Conservation (phyloP, 352 stramenopile species). For the Phytophthora rubi region DNA sequence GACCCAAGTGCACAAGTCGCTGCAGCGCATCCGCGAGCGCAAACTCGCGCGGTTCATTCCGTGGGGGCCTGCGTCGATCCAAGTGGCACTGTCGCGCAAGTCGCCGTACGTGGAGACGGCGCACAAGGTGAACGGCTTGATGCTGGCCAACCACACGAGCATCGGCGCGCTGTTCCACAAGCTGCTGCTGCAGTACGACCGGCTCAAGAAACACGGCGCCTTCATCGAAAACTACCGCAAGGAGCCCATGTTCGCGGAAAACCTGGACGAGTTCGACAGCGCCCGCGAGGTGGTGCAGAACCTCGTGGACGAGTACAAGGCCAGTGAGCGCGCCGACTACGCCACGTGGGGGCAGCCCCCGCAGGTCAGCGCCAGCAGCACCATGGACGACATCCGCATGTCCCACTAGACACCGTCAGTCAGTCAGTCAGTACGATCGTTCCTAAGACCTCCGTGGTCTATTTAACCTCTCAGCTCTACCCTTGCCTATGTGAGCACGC, state of each 20-base stretch:
- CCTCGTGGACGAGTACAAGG: conserved; percentile 88
- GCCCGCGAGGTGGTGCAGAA: conserved; percentile 86
- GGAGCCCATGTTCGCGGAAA: conserved; percentile 97
- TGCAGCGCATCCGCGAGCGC: conserved; percentile 98
- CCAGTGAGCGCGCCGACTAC: conserved; percentile 81
- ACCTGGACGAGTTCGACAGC: conserved; percentile 87
- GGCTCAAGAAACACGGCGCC: conserved; percentile 96
- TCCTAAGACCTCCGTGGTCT: conserved; percentile 38
- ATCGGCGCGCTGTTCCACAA: conserved; percentile 93
- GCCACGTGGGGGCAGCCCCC: conserved; percentile 68
- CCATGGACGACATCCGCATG: conserved; percentile 64
- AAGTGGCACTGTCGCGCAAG: conserved; percentile 98
- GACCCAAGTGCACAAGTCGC: conserved; percentile 98
- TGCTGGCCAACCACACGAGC: conserved; percentile 99
- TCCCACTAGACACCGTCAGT: conserved; percentile 22
- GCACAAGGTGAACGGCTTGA: conserved; percentile 98
- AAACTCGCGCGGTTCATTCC: conserved; percentile 98
- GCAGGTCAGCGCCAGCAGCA: conserved; percentile 3
- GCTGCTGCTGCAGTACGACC: conserved; percentile 97
- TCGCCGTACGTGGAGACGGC: conserved; percentile 97
- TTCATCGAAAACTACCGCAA: conserved; percentile 99
- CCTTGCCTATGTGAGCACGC: conserved; percentile 55
- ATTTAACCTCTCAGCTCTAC: conserved; percentile 39
- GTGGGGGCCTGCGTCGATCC: conserved; percentile 98
- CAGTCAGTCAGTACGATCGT: neutral